Percentiles rank a stretch among this genome's conserved stretches.
Evolutionary conservation across 441 rosid species (phyloP).

Genomic region (Populus tomentosa): DNA sequence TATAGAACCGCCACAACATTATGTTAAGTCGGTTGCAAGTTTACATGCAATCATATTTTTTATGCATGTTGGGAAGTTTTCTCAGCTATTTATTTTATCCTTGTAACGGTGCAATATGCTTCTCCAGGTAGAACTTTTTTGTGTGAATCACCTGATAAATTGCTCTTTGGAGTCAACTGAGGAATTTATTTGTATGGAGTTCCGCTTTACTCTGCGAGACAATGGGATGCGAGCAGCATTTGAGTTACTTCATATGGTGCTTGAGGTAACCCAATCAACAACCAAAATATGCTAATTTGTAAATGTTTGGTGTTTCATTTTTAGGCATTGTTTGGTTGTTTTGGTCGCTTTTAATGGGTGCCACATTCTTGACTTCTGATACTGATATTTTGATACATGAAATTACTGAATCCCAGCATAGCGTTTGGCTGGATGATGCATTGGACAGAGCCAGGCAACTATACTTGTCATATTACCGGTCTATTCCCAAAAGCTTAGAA

Average conservation of each 20-base stretch:
- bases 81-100: neutral
- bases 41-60: neutral
- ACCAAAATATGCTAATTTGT: conserved; percentile 6
- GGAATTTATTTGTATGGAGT: conserved; percentile 99
- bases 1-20: neutral
- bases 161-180: conserved; percentile 99
- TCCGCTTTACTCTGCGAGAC: conserved; percentile 95
- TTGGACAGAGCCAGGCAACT: conserved; percentile 97
- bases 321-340: neutral
- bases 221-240: conserved; percentile 99
- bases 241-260: conserved; percentile 99
- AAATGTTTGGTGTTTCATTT: conserved; percentile 6
- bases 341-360: neutral
- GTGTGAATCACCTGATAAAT: conserved; percentile 96
- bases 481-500: conserved; percentile 99
- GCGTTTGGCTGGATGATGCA: conserved; percentile 99
- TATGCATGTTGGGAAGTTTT: neutral
- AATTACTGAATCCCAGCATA: conserved; percentile 70
- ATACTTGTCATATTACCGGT: conserved; percentile 88
- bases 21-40: neutral
- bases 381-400: conserved; percentile 4
- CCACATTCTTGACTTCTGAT: neutral
- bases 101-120: neutral
- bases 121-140: conserved; percentile 92
- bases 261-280: conserved; percentile 59